phyloP scores from a whole-genome alignment of 2,329 filamentous ascomycete species.

The Botrytis tulipae region DNA sequence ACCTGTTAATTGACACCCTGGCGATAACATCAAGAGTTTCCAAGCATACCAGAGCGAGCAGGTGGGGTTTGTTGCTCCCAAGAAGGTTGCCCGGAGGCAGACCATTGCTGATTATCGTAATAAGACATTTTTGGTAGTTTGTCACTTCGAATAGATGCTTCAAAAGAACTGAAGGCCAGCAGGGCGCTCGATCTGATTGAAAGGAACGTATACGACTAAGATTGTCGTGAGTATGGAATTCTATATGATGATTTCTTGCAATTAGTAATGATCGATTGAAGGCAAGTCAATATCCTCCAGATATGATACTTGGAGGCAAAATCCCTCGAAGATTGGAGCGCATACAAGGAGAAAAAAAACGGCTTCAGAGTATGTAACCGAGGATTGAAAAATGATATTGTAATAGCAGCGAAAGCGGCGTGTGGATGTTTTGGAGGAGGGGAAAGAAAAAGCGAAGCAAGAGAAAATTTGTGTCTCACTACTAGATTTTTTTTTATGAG shows the following conservation, averaged over 20 bases:
- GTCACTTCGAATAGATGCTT: constrained; percentile 34
- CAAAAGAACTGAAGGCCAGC: constrained; percentile 38
- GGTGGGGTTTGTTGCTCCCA: constrained; percentile 74
- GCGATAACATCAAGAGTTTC: constrained; percentile 12
- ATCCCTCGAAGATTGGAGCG: constrained; percentile 7
- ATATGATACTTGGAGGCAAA: not conserved
- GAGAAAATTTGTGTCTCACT: constrained; percentile 20
- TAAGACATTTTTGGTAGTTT: constrained; percentile 55
- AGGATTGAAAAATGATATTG: constrained; percentile 20
- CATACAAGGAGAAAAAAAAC: constrained; percentile 1
- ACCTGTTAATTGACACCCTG: constrained; percentile 32
- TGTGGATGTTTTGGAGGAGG: not conserved
- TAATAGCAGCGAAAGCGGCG: constrained; percentile 20
- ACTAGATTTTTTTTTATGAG: not conserved
- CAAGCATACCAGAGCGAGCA: constrained; percentile 64
- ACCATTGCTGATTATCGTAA: constrained; percentile 67
- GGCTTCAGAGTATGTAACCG: constrained; percentile 11
- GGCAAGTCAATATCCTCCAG: not conserved
- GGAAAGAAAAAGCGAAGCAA: constrained; percentile 14
- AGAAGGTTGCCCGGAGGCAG: constrained; percentile 55
- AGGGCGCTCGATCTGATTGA: constrained; percentile 31
- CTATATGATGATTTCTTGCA: constrained; percentile 7
- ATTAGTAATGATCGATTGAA: constrained; percentile 13
- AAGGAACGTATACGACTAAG: constrained; percentile 39
- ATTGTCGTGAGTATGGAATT: constrained; percentile 28